Evolutionary conservation across 106 monocot species (phyloP).

Genomic region (Dendrobium huoshanense): DNA sequence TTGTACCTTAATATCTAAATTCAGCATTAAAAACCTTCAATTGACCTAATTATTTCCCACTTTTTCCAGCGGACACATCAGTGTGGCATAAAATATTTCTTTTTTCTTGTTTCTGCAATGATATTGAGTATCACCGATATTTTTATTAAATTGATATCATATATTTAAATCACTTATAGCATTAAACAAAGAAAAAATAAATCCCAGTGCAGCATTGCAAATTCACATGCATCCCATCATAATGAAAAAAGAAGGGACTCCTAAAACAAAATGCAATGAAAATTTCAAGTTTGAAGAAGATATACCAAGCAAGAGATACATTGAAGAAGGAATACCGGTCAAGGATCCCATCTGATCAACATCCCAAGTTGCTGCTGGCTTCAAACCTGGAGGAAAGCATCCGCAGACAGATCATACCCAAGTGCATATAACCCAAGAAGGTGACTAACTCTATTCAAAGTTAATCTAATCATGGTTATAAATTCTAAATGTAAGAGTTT

Average conservation of each 20-base stretch:
- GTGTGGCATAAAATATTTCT: neutral
- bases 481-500: neutral
- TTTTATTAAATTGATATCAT: neutral
- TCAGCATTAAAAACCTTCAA: neutral
- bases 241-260: neutral
- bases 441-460: neutral
- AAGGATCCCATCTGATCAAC: constrained; percentile 64
- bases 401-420: neutral
- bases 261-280: neutral
- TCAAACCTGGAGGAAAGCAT: constrained; percentile 36
- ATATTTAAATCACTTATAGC: neutral
- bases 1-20: neutral
- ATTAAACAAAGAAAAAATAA: neutral
- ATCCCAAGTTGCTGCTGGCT: constrained; percentile 76
- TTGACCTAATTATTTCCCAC: neutral
- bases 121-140: neutral
- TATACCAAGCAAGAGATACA: constrained; percentile 89
- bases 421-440: neutral
- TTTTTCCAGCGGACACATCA: neutral
- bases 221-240: neutral
- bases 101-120: neutral
- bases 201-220: neutral
- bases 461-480: neutral
- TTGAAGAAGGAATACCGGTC: constrained; percentile 66
- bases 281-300: neutral